Percentiles rank a stretch among this genome's conserved stretches.
Conservation (phyloP, 1,284 basidiomycete species). For the Puccinia novopanici region DNA sequence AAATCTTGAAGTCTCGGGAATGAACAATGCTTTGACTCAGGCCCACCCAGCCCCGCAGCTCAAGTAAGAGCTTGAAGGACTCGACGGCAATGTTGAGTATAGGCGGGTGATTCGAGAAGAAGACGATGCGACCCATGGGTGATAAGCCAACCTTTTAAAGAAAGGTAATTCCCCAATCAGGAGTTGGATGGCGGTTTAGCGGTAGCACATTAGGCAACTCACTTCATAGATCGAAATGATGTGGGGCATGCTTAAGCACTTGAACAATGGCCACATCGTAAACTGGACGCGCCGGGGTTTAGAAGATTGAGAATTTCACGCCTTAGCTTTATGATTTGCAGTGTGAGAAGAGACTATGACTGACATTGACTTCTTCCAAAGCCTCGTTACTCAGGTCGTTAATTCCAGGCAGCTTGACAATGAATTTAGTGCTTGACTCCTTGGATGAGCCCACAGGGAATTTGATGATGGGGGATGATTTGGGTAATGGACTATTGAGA, state of each 20-base stretch:
- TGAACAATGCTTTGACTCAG: conserved; percentile 81
- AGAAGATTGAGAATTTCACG: conserved; percentile 56
- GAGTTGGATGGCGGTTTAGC: background rate
- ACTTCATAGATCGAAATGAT: conserved; percentile 85
- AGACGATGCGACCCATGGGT: conserved; percentile 86
- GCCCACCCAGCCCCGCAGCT: conserved; percentile 90
- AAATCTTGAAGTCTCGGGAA: conserved; percentile 83
- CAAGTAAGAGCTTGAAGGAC: conserved; percentile 87
- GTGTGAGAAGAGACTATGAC: background rate
- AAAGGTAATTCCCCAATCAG: background rate
- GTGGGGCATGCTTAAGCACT: conserved; percentile 88
- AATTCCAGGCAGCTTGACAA: conserved; percentile 41
- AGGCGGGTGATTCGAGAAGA: conserved; percentile 84
- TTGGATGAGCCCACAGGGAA: conserved; percentile 38
- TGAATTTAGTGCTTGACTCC: conserved; percentile 37
- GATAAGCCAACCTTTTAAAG: conserved; percentile 72
- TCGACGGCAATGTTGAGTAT: conserved; percentile 77
- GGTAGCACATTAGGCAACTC: background rate
- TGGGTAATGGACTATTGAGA: conserved; percentile 17
- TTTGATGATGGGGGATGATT: conserved; percentile 19
- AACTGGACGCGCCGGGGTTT: conserved; percentile 62
- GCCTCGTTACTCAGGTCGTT: conserved; percentile 30
- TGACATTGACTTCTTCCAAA: conserved; percentile 46
- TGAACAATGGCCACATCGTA: conserved; percentile 96
- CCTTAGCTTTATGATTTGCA: background rate